A percentile compares a stretch with the other conserved stretches of the same genome.
These are phyloP conservation scores for Aspergillus leporis DNA, from an alignment of 495 filamentous ascomycete genomes.

Conservation along the genomic window DNA sequence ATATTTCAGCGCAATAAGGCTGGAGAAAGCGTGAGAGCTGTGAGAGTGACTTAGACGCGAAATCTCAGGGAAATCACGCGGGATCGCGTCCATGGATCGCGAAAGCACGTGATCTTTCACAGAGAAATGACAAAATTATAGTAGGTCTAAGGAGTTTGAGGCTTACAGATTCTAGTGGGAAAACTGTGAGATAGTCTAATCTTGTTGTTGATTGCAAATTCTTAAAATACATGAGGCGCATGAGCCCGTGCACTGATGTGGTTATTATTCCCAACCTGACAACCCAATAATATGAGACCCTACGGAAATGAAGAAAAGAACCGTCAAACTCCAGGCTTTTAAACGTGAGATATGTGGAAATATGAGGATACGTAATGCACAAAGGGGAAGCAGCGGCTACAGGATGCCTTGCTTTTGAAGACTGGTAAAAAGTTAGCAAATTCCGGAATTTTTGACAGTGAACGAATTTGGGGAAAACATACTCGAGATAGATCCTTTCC, in stretches of 20 bases:
- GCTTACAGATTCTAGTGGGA: neutral
- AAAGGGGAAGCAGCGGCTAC: constrained; percentile 7
- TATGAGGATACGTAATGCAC: constrained; percentile 8
- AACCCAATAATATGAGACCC: constrained; percentile 19
- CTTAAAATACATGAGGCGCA: constrained; percentile 26
- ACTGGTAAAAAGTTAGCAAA: constrained; percentile 37
- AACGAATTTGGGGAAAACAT: constrained; percentile 21
- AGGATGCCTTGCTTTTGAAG: constrained; percentile 59
- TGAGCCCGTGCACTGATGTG: constrained; percentile 12
- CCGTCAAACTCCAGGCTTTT: constrained; percentile 40
- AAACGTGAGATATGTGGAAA: constrained; percentile 18
- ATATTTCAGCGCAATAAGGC: neutral
- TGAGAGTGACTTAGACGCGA: neutral
- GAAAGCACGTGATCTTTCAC: constrained; percentile 38
- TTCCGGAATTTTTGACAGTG: neutral
- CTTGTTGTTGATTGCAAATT: constrained; percentile 7
- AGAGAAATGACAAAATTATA: neutral
- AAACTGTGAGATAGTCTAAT: constrained; percentile 7
- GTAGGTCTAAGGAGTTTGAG: neutral
- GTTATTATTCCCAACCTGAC: constrained; percentile 18
- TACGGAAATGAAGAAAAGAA: constrained; percentile 20
- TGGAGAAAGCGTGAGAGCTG: neutral
- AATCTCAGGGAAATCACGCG: constrained; percentile 13
- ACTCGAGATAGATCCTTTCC: constrained; percentile 92
- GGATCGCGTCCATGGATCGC: constrained; percentile 35